Evolutionary conservation across 441 rosid species (phyloP), one percentile per base, ranked within the genome.

Genomic region (Eutrema salsugineum): DNA sequence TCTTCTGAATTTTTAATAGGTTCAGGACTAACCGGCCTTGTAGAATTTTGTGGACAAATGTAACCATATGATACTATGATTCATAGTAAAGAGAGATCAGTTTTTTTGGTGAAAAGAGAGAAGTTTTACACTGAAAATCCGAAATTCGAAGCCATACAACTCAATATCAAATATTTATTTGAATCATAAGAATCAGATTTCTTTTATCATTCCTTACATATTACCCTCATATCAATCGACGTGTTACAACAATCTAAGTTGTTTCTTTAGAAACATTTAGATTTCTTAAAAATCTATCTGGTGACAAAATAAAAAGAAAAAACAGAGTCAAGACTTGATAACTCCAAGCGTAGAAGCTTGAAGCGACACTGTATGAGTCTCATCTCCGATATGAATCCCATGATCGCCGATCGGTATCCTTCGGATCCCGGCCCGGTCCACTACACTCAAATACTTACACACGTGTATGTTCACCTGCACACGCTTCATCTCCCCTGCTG

Each of bases 341-440:
- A 83, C 78, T 10, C 94, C 91, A 28, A 85, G 77, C 33, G 66
- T 67, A 36, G 78, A 72, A 8, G 89, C 84, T 74, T 85, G 86
- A 77, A 91, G 86, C 12, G 93, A 84, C 17, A 91, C 87, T 10
- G 84, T 75, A 62, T 88, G 96, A 59, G 54, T 68, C 12, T 70
- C 51, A 3, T 80, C 86, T 14, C 97, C 97, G 58, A 91, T 87
- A 42, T 84, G 90, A 68, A 94, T 83, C 55, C 70, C 66, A 64
- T 94, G 97, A 40, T 79, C 85, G 4, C 99, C 99, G 78, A 88
- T 74, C 19, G 97, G 97, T 69, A 94, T 86, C 78, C 97, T 90
- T 84, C 97, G 85, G 77, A 81, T 81, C 12, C 99, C 99, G 14
- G 83, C 81, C 19, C 73, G 66, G 76, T 94, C 99, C 66, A 91